phyloP scores from a whole-genome alignment of 441 rosid genomes.

The Corymbia calophylla region DNA sequence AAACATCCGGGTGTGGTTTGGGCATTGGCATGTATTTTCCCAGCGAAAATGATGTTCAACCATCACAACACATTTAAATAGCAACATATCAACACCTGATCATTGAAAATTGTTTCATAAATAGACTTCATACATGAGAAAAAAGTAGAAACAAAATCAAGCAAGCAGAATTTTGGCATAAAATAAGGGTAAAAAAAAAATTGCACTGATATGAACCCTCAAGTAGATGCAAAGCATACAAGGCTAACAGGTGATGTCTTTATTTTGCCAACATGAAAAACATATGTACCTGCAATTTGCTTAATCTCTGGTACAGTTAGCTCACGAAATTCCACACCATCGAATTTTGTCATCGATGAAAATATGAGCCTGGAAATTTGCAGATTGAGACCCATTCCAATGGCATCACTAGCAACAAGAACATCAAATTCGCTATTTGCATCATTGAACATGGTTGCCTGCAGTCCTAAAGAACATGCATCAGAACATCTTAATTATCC shows the following conservation, averaged over 20 bases:
- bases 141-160: not conserved
- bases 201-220: not conserved
- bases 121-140: not conserved
- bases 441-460: constrained; percentile 93
- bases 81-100: not conserved
- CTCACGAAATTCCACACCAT: constrained; percentile 62
- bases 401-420: constrained; percentile 98
- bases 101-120: not conserved
- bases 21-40: not conserved
- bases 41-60: not conserved
- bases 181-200: not conserved
- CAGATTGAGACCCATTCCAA: constrained; percentile 96
- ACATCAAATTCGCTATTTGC: constrained; percentile 80
- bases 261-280: not conserved
- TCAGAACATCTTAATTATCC: not conserved
- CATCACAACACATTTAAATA: not conserved
- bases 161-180: not conserved
- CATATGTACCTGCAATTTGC: constrained; percentile 81
- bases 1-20: not conserved
- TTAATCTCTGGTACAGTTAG: constrained; percentile 84
- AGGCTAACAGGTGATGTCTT: not conserved
- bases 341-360: constrained; percentile 69
- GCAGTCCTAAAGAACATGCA: constrained; percentile 33
- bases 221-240: not conserved
- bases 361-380: constrained; percentile 91